A percentile compares a stretch with the other conserved stretches of the same genome.
Conservation (phyloP, 148 eudicot species). For the Rhododendron ovatum region DNA sequence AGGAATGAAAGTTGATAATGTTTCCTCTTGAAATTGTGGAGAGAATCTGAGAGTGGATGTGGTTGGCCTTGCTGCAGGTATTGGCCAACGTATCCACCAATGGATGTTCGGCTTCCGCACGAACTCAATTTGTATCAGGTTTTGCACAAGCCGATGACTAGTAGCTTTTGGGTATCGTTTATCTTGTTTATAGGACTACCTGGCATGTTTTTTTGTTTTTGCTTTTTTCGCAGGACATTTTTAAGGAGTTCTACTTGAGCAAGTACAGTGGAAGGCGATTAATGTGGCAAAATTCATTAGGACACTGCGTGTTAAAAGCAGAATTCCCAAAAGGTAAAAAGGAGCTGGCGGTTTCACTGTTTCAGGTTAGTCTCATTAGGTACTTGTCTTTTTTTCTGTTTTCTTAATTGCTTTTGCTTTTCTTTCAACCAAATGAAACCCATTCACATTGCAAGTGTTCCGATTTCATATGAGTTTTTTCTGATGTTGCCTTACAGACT, state of each 20-base stretch:
- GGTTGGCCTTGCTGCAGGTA: constrained; percentile 51
- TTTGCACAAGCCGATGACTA: constrained; percentile 14
- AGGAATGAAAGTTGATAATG: background rate
- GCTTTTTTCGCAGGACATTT: constrained; percentile 64
- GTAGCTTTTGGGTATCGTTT: background rate
- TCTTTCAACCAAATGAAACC: background rate
- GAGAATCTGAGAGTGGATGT: constrained; percentile 2
- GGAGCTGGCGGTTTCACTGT: constrained; percentile 93
- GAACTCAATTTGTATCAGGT: constrained; percentile 97
- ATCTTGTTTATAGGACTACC: background rate
- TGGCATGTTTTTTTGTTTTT: constrained; percentile 5
- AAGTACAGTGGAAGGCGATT: constrained; percentile 91
- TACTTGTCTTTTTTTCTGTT: background rate
- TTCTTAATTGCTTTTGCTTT: background rate
- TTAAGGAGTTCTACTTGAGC: constrained; percentile 91
- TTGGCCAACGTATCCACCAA: constrained; percentile 98
- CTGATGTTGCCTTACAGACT: constrained; percentile 39
- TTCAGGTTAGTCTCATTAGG: constrained; percentile 65
- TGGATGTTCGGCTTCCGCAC: constrained; percentile 94
- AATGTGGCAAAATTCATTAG: constrained; percentile 98
- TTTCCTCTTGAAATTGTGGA: background rate
- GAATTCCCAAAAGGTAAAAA: constrained; percentile 87
- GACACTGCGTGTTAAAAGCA: constrained; percentile 90
- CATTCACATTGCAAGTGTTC: background rate
- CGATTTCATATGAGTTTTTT: constrained; percentile 6